phyloP scores from a whole-genome alignment of 176 grass and related monocot species.

The Rhynchospora tenuis region DNA sequence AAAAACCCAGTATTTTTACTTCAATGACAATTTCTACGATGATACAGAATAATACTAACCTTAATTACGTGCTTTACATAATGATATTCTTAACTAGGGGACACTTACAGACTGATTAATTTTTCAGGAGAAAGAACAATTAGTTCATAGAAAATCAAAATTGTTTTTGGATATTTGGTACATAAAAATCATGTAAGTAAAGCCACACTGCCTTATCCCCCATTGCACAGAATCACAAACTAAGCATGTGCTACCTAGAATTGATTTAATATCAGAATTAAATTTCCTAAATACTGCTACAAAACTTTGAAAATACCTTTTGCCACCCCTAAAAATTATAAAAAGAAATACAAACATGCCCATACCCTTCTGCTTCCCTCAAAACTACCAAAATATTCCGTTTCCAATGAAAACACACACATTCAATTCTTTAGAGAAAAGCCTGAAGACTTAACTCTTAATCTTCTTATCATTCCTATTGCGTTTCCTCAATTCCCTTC shows the following conservation, averaged over 20 bases:
- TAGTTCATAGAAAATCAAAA: background rate
- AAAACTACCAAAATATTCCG: background rate
- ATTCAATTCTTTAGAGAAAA: background rate
- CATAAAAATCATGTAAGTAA: background rate
- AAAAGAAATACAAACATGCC: background rate
- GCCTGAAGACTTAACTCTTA: conserved; percentile 32
- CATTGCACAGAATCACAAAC: background rate
- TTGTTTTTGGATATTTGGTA: background rate
- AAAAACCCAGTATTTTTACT: background rate
- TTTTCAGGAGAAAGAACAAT: background rate
- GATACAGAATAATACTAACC: background rate
- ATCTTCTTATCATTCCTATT: conserved; percentile 83
- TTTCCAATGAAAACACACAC: background rate
- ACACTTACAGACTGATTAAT: background rate
- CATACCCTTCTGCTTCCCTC: background rate
- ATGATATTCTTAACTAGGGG: background rate
- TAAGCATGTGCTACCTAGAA: conserved; percentile 15
- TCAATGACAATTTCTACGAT: background rate
- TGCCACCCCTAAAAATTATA: background rate
- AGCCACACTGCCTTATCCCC: background rate
- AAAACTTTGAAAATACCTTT: background rate
- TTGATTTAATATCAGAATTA: background rate
- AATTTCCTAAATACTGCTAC: background rate
- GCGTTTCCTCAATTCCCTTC: conserved; percentile 72
- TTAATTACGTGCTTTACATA: background rate